phyloP scores from a whole-genome alignment of 306 rosid genomes.

The Fragaria iinumae region DNA sequence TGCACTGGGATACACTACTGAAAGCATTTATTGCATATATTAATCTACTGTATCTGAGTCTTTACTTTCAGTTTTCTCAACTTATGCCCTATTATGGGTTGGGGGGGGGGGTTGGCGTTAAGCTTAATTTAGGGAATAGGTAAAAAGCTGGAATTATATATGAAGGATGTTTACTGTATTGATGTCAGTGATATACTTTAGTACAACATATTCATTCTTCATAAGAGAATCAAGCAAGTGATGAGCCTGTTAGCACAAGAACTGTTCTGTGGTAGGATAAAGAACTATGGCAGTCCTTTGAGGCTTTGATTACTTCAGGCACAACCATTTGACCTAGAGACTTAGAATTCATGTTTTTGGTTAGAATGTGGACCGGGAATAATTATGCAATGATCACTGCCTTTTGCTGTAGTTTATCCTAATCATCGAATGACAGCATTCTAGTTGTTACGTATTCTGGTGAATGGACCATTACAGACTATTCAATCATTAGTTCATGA shows the following conservation, averaged over 20 bases:
- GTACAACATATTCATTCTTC: not conserved
- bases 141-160: not conserved
- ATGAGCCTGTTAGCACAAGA: not conserved
- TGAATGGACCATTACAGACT: not conserved
- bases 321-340: not conserved
- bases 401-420: not conserved
- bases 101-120: too few relatives aligned
- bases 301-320: not conserved
- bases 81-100: too few relatives aligned
- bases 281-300: not conserved
- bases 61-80: too few relatives aligned
- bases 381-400: not conserved
- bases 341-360: not conserved
- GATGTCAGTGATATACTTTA: not conserved
- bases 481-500: not conserved
- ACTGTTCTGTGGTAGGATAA: not conserved
- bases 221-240: not conserved
- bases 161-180: not conserved
- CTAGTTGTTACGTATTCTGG: not conserved
- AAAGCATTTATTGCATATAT: too few relatives aligned
- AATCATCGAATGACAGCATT: not conserved
- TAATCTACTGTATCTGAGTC: too few relatives aligned
- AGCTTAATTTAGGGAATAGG: too few relatives aligned
- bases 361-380: not conserved
- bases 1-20: not conserved